phyloP scores from a whole-genome alignment of 371 early-diverging fungal species.

The Neoconidiobolus thromboides region DNA sequence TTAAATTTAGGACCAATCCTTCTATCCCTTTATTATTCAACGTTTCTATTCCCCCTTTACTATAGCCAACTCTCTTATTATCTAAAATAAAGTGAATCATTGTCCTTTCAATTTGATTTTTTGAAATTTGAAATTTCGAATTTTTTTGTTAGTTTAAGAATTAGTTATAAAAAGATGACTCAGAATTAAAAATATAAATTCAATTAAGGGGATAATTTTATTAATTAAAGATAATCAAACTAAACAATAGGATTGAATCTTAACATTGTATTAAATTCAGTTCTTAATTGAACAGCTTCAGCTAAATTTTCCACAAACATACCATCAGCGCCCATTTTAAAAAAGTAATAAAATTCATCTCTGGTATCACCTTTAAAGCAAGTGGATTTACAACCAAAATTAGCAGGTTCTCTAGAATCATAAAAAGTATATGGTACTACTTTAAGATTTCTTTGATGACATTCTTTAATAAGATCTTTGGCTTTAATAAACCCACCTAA shows the following conservation, averaged over 20 bases:
- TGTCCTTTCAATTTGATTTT: too few species aligned
- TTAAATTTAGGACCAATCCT: too few species aligned
- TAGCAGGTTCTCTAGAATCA: constrained; percentile 12
- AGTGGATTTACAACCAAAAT: not conserved
- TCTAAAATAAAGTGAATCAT: too few species aligned
- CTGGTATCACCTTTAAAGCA: not conserved
- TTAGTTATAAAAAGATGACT: too few species aligned
- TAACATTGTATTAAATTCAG: constrained; percentile 2
- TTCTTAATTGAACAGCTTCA: constrained; percentile 11
- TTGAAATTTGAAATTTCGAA: too few species aligned
- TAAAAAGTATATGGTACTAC: constrained; percentile 20
- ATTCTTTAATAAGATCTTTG: constrained; percentile 8
- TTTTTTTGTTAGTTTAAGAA: too few species aligned
- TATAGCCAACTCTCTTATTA: too few species aligned
- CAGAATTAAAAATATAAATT: too few species aligned
- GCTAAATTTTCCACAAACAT: constrained; percentile 21
- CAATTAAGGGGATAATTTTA: too few species aligned
- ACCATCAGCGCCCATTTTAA: constrained; percentile 16
- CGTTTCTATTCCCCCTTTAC: too few species aligned
- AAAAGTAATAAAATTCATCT: constrained; percentile 17
- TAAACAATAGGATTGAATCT: not conserved
- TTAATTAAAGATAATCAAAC: too few species aligned
- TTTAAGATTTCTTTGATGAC: constrained; percentile 13
- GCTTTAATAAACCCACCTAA: constrained; percentile 18
- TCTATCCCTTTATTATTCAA: too few species aligned